Conservation (phyloP, 805 yeast genomes). For the Candida xyloterini region DNA sequence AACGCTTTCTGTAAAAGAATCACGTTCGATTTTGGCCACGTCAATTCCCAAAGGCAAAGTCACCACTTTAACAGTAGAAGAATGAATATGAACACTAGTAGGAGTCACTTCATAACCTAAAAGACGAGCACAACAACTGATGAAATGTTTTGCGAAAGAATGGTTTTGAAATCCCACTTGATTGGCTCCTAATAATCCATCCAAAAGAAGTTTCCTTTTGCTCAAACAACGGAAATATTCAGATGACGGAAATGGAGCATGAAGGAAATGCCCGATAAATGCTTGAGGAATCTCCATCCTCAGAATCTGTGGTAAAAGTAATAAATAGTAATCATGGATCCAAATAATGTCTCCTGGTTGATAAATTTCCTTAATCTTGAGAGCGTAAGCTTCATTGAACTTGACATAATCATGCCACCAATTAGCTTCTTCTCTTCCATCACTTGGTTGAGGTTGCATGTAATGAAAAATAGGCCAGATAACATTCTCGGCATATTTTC, state of each 20-base stretch:
- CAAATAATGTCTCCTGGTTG: constrained; percentile 87
- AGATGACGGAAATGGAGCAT: constrained; percentile 91
- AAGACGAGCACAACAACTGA: constrained; percentile 84
- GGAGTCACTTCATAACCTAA: constrained; percentile 74
- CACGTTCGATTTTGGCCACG: constrained; percentile 61
- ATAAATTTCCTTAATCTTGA: constrained; percentile 68
- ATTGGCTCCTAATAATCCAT: constrained; percentile 90
- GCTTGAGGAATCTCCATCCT: constrained; percentile 75
- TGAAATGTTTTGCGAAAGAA: constrained; percentile 85
- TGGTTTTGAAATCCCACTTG: constrained; percentile 82
- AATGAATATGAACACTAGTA: constrained; percentile 64
- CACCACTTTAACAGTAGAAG: constrained; percentile 69
- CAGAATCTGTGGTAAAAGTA: constrained; percentile 77
- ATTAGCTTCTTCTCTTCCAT: constrained; percentile 63
- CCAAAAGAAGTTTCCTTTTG: constrained; percentile 75
- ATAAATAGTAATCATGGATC: constrained; percentile 87
- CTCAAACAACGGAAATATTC: constrained; percentile 91
- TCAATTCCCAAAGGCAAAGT: constrained; percentile 91
- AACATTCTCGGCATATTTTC: constrained; percentile 83
- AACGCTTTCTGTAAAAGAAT: constrained; percentile 49
- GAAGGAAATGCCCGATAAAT: constrained; percentile 73
- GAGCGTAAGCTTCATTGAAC: constrained; percentile 87
- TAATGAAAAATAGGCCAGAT: constrained; percentile 96
- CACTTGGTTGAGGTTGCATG: constrained; percentile 72
- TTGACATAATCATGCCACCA: constrained; percentile 87